Evolutionary conservation across 441 rosid species (phyloP).

Genomic region (Eruca vesicaria): DNA sequence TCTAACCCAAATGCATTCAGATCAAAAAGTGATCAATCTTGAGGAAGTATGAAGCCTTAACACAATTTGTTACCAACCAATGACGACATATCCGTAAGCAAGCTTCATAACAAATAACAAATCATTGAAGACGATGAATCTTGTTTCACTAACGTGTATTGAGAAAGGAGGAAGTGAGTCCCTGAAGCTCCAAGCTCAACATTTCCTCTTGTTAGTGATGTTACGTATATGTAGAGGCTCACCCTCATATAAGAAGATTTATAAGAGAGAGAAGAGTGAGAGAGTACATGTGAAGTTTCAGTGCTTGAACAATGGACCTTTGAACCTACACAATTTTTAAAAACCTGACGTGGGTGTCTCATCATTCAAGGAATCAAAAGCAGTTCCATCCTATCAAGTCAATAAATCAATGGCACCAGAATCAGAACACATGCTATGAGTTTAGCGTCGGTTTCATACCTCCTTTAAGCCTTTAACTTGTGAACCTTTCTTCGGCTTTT

Average conservation of each 20-base stretch:
- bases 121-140: conserved; percentile 88
- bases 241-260: too few species aligned
- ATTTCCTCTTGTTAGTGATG: neutral
- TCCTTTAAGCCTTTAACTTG: neutral
- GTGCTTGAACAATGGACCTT: conserved; percentile 42
- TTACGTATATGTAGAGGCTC: too few species aligned
- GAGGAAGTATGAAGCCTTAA: conserved; percentile 66
- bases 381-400: neutral
- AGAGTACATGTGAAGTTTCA: neutral
- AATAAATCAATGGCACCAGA: too few species aligned
- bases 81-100: conserved; percentile 74
- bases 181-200: conserved; percentile 9
- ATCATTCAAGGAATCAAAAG: too few species aligned
- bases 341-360: neutral
- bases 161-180: neutral
- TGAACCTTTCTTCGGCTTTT: neutral
- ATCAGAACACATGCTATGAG: too few species aligned
- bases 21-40: conserved; percentile 54
- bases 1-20: conserved; percentile 77
- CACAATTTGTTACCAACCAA: conserved; percentile 71
- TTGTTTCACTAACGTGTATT: conserved; percentile 46
- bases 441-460: neutral
- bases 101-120: conserved; percentile 74
- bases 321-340: conserved; percentile 1
- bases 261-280: too few species aligned